These are phyloP conservation scores for Exophiala phaeomuriformis DNA, from an alignment of 2,329 filamentous ascomycete genomes.

Conservation along the genomic window DNA sequence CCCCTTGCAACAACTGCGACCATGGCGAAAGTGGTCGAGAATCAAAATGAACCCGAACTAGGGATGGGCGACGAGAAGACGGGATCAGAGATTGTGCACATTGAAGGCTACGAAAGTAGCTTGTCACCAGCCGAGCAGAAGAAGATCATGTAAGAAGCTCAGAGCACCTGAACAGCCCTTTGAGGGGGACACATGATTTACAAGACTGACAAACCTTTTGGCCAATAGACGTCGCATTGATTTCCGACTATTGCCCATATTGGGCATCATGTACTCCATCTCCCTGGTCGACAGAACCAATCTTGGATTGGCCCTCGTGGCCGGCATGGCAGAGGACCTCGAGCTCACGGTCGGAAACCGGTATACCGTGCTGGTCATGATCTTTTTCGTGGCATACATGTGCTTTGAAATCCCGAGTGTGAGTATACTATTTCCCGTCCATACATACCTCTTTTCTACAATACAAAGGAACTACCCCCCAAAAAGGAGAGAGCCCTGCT, in stretches of 20 bases:
- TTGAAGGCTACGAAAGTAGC: not conserved
- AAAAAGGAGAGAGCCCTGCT: not conserved
- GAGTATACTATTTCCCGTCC: too few relatives aligned
- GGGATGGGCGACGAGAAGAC: too few relatives aligned
- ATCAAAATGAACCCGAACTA: too few relatives aligned
- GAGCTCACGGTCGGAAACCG: not conserved
- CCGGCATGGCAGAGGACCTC: not conserved
- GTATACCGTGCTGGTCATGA: conserved; percentile 58
- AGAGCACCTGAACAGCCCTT: not conserved
- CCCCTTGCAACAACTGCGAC: too few relatives aligned
- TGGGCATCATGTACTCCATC: conserved; percentile 36
- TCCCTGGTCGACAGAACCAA: conserved; percentile 37
- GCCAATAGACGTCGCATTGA: conserved; percentile 27
- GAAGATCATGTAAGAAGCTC: not conserved
- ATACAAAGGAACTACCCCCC: too few relatives aligned
- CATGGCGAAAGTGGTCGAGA: too few relatives aligned
- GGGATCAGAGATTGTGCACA: too few relatives aligned
- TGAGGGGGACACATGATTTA: not conserved
- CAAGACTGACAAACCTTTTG: not conserved
- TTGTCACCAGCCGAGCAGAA: not conserved
- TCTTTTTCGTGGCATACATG: conserved; percentile 62
- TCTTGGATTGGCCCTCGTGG: conserved; percentile 1
- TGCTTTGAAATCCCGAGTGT: conserved; percentile 47
- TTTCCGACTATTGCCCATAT: conserved; percentile 35
- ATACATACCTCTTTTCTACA: too few relatives aligned